Percentiles rank a stretch among this genome's conserved stretches.
Conservation (phyloP, 129 eudicot genomes). For the Helichrysum umbraculigerum region DNA sequence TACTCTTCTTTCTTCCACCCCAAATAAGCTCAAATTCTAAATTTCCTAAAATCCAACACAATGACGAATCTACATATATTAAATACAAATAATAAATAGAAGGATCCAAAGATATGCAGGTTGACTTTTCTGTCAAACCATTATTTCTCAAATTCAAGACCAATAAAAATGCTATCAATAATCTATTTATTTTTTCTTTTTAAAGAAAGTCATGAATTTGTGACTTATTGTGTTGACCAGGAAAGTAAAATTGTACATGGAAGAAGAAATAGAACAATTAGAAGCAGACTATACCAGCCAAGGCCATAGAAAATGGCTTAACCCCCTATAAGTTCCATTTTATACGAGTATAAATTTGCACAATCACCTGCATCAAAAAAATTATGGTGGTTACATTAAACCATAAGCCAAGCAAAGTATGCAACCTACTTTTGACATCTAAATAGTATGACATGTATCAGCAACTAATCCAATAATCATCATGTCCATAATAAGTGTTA, state of each 20-base stretch:
- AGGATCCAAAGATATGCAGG: conserved; percentile 3
- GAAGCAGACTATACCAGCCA: conserved; percentile 50
- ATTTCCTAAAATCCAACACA: conserved; percentile 39
- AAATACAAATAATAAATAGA: not conserved
- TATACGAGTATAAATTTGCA: conserved; percentile 12
- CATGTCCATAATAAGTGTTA: conserved; percentile 1
- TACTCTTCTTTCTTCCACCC: conserved; percentile 27
- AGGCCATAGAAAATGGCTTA: conserved; percentile 62
- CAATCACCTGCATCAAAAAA: conserved; percentile 32
- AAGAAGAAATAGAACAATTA: not conserved
- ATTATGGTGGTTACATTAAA: not conserved
- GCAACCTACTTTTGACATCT: conserved; percentile 14
- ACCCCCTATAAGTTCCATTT: conserved; percentile 77
- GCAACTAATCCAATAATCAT: conserved; percentile 16
- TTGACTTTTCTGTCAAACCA: conserved; percentile 11
- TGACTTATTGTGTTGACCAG: conserved; percentile 5
- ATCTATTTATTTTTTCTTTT: not conserved
- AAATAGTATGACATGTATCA: not conserved
- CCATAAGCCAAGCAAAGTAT: not conserved
- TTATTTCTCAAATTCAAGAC: conserved; percentile 18
- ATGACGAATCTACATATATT: conserved; percentile 45
- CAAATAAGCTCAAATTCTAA: conserved; percentile 19
- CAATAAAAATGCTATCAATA: not conserved
- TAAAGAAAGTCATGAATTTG: not conserved
- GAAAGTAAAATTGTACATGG: not conserved